Evolutionary conservation across 257 asterid genomes (phyloP).

Genomic region (Plantago elongata): DNA sequence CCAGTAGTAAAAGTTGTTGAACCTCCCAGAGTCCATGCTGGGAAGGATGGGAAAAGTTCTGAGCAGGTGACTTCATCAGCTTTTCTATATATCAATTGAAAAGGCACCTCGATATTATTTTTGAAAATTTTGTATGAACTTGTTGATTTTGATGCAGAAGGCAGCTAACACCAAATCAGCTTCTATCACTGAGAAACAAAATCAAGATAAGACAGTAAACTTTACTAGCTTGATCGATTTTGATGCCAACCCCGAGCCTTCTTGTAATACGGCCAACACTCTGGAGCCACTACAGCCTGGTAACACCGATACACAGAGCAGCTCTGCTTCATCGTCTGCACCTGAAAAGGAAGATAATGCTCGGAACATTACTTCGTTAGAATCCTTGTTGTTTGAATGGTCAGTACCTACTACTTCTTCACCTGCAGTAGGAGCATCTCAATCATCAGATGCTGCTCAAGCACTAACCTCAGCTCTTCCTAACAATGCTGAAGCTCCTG

Average conservation of each 20-base stretch:
- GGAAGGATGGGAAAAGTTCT: slow-evolving; percentile 27
- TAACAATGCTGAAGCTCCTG: slow-evolving; percentile 16
- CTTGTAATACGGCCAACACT: slow-evolving; percentile 21
- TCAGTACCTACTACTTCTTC: slow-evolving; percentile 28
- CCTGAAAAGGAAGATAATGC: slow-evolving; percentile 26
- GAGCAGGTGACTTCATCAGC: slow-evolving; percentile 32
- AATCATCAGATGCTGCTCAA: slow-evolving; percentile 4
- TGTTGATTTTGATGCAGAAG: slow-evolving; percentile 30
- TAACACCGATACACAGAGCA: slow-evolving; percentile 18
- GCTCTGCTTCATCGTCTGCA: slow-evolving; percentile 23
- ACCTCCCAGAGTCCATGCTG: slow-evolving; percentile 32
- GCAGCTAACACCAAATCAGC: slow-evolving; percentile 25
- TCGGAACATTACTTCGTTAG: slow-evolving; percentile 34
- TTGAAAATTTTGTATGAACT: not conserved
- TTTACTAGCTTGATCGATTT: slow-evolving; percentile 62
- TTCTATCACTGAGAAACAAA: slow-evolving; percentile 20
- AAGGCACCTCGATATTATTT: not conserved
- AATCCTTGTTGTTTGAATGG: slow-evolving; percentile 50
- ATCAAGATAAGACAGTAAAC: slow-evolving; percentile 25
- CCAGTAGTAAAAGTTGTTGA: slow-evolving; percentile 36
- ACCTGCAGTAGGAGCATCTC: slow-evolving; percentile 25
- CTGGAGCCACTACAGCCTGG: slow-evolving; percentile 24
- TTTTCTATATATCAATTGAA: not conserved
- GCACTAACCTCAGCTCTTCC: slow-evolving; percentile 18
- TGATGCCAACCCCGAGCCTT: slow-evolving; percentile 38